These are phyloP conservation scores for Omphalotus olearius DNA, from an alignment of 1,284 basidiomycete genomes.

Conservation along the genomic window DNA sequence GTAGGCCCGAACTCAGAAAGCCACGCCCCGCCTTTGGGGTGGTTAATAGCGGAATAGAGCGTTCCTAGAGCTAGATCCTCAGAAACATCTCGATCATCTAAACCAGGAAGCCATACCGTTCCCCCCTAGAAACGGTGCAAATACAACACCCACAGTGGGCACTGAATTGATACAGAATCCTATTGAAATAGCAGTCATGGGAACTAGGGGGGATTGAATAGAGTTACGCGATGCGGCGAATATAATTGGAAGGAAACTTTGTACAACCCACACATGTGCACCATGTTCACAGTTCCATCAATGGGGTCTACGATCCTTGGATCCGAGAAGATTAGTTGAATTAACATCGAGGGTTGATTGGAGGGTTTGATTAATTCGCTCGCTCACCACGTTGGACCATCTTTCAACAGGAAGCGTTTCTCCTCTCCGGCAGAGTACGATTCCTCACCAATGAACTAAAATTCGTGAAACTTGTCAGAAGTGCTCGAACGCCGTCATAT, in stretches of 20 bases:
- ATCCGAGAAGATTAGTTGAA: too few species aligned
- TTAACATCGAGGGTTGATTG: too few species aligned
- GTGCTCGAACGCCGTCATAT: neutral
- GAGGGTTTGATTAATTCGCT: too few species aligned
- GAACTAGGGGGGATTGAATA: too few species aligned
- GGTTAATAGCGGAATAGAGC: too few species aligned
- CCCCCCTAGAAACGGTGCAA: slow-evolving; percentile 22
- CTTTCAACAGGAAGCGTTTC: slow-evolving; percentile 21
- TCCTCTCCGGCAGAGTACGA: slow-evolving; percentile 23
- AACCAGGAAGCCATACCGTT: slow-evolving; percentile 16
- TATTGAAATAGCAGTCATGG: slow-evolving; percentile 23
- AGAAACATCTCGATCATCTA: neutral
- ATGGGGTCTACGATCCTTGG: slow-evolving; percentile 23
- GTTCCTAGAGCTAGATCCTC: too few species aligned
- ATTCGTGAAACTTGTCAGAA: neutral
- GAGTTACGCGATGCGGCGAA: too few species aligned
- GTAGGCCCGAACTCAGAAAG: too few species aligned
- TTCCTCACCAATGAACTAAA: slow-evolving; percentile 23
- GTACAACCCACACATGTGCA: too few species aligned
- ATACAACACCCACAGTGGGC: slow-evolving; percentile 21
- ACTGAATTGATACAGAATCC: slow-evolving; percentile 22
- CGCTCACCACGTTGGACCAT: slow-evolving; percentile 21
- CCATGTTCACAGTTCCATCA: slow-evolving; percentile 16
- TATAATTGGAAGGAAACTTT: too few species aligned
- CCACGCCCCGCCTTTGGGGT: too few species aligned